Base-by-base conservation (phyloP, 495 filamentous ascomycete genomes). In the Astrocystis sublimbata region DNA sequence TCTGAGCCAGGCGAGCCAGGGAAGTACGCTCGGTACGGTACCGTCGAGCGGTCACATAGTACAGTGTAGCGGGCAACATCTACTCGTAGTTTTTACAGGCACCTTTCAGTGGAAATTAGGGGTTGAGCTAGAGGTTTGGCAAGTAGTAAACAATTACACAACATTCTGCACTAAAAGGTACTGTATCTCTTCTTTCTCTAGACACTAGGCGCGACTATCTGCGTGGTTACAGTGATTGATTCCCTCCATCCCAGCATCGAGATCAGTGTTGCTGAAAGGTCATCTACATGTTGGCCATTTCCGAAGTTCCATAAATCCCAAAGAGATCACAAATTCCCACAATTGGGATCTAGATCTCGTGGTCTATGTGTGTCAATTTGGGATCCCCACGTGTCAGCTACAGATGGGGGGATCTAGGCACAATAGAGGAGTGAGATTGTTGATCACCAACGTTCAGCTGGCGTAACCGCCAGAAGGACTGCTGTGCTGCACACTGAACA, bases 261-360 rank as follows among this genome's bases (percentile, higher is more conserved):
- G 21, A 46, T 13, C 10, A 47, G 24, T 47, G 23, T 47, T 13
- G 23, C 43, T n/a, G 17, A 24, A 47, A 24, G 43, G 21, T 12
- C 6, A 26, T 15, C 12, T 28, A 28, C n/a, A 15, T 47, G 24
- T 24, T 40, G 36, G 53, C 9, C 26, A 23, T 28, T 45, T 26
- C 15, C 12, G 23, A 7, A 12, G 54, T 33, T 38, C 17, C 15
- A 24, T 23, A 19, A 4, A 42, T 17, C n/a, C 23, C 36, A 56
- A 9, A 42, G 17, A 47, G 15, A 31, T 8, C 36, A 21, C 41
- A n/a, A n/a, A n/a, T n/a, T n/a, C n/a, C n/a, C n/a, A n/a, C n/a
- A n/a, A n/a, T n/a, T 36, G 5, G 21, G 17, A 52, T 45, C 54
- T 33, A 45, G 54, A 57, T 57, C 54, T 38, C 28, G 28, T 57